Evolutionary conservation across 164 flowering plant genomes (phyloP), one percentile per base, ranked within the genome.

Genomic region (Protea cynaroides): DNA sequence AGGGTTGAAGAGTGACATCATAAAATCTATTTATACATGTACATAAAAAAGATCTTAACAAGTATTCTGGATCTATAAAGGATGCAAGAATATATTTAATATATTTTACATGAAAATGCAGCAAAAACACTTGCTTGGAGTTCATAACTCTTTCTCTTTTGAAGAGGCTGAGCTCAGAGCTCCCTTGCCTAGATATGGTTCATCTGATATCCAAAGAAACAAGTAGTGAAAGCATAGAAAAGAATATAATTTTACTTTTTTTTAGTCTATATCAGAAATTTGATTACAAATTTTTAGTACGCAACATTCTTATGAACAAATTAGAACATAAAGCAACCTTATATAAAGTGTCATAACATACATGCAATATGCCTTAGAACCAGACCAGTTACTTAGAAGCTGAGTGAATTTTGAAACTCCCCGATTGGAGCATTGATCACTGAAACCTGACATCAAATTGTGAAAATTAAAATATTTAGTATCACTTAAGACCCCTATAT

Each of bases 291-390:
- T 49, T 49, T 13, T 49, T 49, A 15, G 52, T 49, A 18, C 14
- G 52, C n/a, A 49, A 49, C 52, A 49, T 15, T 49, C 18, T 49
- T 18, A 49, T 49, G 19, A 49, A 49, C 52, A 49, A 4, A 19
- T 4, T 1, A 1, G 17, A 49, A 40, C 4, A 40, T 40, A 40
- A 40, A 40, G 46, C 46, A 40, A 8, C 1, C 46, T 40, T 40
- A 40, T 12, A 40, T 40, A 8, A 40, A 40, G 1, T 40, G 9
- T 4, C 10, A 49, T 19, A 40, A 19, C 84, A 70, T 86, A 91
- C 96, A 91, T 21, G 86, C 96, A 91, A 76, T 75, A 77, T 64
- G 96, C 97, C 69, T 78, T 25, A 71, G 87, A 78, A n/a, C 79
- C 79, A 56, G 97, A 91, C 75, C 71, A 81, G 52, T 68, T 65